Evolutionary conservation across 164 flowering plant genomes (phyloP), one percentile per base, ranked within the genome.

Genomic region (Magnolia kwangsiensis): DNA sequence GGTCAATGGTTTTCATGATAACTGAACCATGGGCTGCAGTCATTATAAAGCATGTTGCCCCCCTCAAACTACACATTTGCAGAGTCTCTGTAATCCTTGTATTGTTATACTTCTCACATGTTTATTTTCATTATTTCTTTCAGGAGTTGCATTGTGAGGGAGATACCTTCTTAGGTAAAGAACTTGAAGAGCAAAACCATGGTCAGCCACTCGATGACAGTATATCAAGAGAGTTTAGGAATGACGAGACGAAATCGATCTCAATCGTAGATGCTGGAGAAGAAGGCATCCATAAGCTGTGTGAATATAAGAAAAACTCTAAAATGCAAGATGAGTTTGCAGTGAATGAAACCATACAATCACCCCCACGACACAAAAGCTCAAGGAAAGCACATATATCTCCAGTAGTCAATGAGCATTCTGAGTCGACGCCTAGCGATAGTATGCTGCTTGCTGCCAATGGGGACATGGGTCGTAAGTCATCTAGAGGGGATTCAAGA

Each of bases 111-210:
- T 67, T 9, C 59, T 70, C 29, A 72, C 49, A 23, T 16, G 55
- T 31, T 45, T 24, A 45, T 49, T 67, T 23, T 18, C 21, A 8
- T 74, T 51, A 65, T 49, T 74, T 72, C 63, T 82, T 74, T 51
- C 78, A 85, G 88, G 84, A 49, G 20, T 72, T 37, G 63, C 37
- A 55, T 76, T 71, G 59, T 49, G 75, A 82, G 49, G 80, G 68
- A 68, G 59, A 31, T 24, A 5, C 71, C 18, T 27, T 51, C 63
- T 50, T 18, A 59, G 66, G 8, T 75, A 72, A 75, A 58, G 45
- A 16, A 59, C 73, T n/a, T 51, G 75, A 69, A 65, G 69, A 73
- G 72, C 50, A 5, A 51, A 73, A 76, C 63, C 27, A 16, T 20
- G 27, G n/a, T 68, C 49, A 24, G 6, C 61, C 59, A 24, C 18